A percentile compares a stretch with the other conserved stretches of the same genome.
phyloP scores from a whole-genome alignment of 1,284 basidiomycete genomes.

The Lignosus rhinocerotis region DNA sequence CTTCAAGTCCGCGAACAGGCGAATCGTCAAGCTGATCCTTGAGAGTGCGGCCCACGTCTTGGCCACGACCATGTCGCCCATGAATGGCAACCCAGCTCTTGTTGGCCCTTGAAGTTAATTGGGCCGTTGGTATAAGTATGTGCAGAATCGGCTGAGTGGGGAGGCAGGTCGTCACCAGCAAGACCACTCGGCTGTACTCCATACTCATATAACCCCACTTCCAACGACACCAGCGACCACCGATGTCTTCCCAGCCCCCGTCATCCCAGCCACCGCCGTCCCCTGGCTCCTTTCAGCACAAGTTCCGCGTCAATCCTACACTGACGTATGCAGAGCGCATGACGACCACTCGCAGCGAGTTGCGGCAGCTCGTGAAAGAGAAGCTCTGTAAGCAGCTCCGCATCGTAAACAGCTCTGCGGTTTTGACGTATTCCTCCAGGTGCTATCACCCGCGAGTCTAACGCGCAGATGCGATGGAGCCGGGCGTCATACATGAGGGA shows the following conservation, averaged over 20 bases:
- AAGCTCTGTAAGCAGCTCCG: slow-evolving; percentile 28
- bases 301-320: slow-evolving; percentile 32
- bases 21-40: slow-evolving; percentile 2
- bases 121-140: slow-evolving; percentile 2
- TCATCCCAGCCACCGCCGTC: not conserved
- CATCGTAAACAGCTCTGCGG: not conserved
- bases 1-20: not conserved
- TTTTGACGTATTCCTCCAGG: slow-evolving; percentile 19
- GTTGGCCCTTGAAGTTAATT: not conserved
- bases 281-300: slow-evolving; percentile 7
- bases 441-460: slow-evolving; percentile 29
- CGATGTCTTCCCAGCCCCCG: not conserved
- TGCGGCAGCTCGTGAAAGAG: slow-evolving; percentile 30
- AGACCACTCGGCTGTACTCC: not conserved
- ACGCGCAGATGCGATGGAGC: slow-evolving; percentile 32
- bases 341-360: slow-evolving; percentile 32
- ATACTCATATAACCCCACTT: not conserved
- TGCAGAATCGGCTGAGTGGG: not conserved
- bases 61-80: slow-evolving; percentile 1
- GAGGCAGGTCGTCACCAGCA: not conserved
- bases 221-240: not conserved
- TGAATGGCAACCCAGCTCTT: not conserved
- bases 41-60: not conserved
- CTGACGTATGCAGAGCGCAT: slow-evolving; percentile 34
- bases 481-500: slow-evolving; percentile 31